Percentiles rank a stretch among this genome's conserved stretches.
Evolutionary conservation across 1,284 basidiomycete species (phyloP).

Genomic region (Trichosporon faecale): DNA sequence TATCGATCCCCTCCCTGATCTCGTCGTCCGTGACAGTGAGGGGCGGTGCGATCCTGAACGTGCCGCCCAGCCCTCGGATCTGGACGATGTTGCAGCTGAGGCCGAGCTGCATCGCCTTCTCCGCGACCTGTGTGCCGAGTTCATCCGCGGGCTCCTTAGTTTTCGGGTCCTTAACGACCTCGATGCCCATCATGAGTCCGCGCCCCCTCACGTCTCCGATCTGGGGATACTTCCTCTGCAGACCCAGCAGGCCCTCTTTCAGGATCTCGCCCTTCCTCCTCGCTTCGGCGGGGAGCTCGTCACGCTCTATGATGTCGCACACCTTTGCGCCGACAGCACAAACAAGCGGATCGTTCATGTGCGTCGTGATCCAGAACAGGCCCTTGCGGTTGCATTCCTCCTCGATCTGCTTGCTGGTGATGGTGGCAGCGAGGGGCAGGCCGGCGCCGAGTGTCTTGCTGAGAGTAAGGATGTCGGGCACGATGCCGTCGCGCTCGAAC

Average conservation of each 20-base stretch:
- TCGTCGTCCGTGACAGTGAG: slow-evolving; percentile 63
- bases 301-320: slow-evolving; percentile 62
- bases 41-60: slow-evolving; percentile 60
- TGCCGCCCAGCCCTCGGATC: slow-evolving; percentile 56
- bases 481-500: slow-evolving; percentile 71
- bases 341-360: slow-evolving; percentile 39
- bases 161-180: slow-evolving; percentile 61
- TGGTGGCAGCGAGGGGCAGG: slow-evolving; percentile 80
- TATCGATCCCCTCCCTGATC: slow-evolving; percentile 57
- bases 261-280: slow-evolving; percentile 53
- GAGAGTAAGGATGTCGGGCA: slow-evolving; percentile 77
- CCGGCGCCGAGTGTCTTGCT: slow-evolving; percentile 94
- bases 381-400: slow-evolving; percentile 49
- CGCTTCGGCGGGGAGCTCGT: slow-evolving; percentile 30
- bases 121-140: slow-evolving; percentile 47
- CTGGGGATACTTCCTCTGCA: slow-evolving; percentile 55
- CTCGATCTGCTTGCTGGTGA: slow-evolving; percentile 64
- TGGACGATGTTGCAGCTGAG: slow-evolving; percentile 58
- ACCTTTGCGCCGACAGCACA: slow-evolving; percentile 63
- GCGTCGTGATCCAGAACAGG: slow-evolving; percentile 41
- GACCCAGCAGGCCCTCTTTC: slow-evolving; percentile 49
- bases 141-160: slow-evolving; percentile 41
- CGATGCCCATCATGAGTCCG: slow-evolving; percentile 75
- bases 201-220: slow-evolving; percentile 74
- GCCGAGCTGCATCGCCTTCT: slow-evolving; percentile 74